Percentiles rank a stretch among this genome's conserved stretches.
Evolutionary conservation across 176 grass and related monocot genomes (phyloP).

Genomic region (Carex parvula): DNA sequence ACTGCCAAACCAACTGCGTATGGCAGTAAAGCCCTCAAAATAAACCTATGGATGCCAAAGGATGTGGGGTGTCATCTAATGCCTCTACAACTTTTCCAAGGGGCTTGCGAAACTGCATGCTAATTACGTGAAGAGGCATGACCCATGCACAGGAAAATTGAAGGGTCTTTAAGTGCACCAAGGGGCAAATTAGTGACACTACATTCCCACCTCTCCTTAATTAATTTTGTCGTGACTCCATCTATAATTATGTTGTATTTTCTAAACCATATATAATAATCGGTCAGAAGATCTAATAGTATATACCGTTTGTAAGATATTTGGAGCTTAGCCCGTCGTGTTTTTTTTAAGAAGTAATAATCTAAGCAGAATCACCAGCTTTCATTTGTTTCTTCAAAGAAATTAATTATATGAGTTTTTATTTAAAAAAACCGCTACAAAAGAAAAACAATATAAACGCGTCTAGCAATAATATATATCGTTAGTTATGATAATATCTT

Average conservation of each 20-base stretch:
- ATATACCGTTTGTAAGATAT: too few species aligned
- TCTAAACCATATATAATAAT: constrained; percentile 3
- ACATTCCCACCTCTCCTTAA: background rate
- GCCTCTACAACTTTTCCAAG: constrained; percentile 7
- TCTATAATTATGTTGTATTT: background rate
- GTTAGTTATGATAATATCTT: too few species aligned
- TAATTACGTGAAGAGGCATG: constrained; percentile 13
- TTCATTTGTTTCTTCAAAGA: too few species aligned
- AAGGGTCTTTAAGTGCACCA: background rate
- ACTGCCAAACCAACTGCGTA: background rate
- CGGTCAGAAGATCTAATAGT: background rate
- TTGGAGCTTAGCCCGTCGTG: background rate
- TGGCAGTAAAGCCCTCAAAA: background rate
- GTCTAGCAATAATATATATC: too few species aligned
- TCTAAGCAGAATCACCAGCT: too few species aligned
- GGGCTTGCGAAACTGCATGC: background rate
- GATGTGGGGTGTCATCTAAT: background rate
- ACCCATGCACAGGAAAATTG: background rate
- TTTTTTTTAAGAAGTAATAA: background rate
- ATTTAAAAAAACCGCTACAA: too few species aligned
- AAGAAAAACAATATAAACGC: too few species aligned
- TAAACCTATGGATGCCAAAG: background rate
- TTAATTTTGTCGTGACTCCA: background rate
- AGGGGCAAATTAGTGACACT: constrained; percentile 9
- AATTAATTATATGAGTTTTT: too few species aligned